A percentile compares a stretch with the other conserved stretches of the same genome.
Evolutionary conservation across 2,329 filamentous ascomycete genomes (phyloP).

Genomic region (Alternaria sp.): DNA sequence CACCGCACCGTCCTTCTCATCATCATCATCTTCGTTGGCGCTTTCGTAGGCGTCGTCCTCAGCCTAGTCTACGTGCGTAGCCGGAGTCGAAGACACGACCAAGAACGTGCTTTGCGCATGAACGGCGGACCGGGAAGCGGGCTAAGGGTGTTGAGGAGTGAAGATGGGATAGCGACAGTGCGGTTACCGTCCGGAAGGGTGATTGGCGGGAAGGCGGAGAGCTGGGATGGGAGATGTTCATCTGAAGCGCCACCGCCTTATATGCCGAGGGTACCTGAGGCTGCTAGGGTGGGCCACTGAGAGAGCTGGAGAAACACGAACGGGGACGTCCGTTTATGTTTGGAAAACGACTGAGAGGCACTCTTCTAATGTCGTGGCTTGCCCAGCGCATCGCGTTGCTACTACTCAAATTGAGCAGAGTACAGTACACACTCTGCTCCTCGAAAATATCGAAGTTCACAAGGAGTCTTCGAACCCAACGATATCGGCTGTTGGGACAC

Average conservation of each 20-base stretch:
- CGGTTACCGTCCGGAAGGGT: background rate
- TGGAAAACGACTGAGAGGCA: background rate
- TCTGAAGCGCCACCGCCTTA: conserved; percentile 20
- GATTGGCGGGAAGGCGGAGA: background rate
- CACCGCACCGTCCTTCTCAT: conserved; percentile 29
- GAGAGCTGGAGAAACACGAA: background rate
- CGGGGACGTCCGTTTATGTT: background rate
- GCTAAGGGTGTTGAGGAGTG: background rate
- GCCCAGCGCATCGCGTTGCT: background rate
- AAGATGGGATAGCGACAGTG: background rate
- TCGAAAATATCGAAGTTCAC: background rate
- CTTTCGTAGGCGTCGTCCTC: conserved; percentile 22
- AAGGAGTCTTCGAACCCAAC: background rate
- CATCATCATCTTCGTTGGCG: conserved; percentile 25
- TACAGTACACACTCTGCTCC: background rate
- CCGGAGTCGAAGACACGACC: background rate
- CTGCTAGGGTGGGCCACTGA: conserved; percentile 10
- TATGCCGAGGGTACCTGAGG: conserved; percentile 17
- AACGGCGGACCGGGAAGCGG: background rate
- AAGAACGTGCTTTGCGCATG: background rate
- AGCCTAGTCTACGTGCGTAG: conserved; percentile 14
- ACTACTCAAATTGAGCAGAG: background rate
- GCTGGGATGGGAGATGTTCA: background rate
- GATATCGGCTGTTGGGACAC: background rate
- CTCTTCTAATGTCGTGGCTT: background rate